These are phyloP conservation scores for Coemansia sp. DNA, from an alignment of 192 early-diverging fungal species.

Conservation along the genomic window DNA sequence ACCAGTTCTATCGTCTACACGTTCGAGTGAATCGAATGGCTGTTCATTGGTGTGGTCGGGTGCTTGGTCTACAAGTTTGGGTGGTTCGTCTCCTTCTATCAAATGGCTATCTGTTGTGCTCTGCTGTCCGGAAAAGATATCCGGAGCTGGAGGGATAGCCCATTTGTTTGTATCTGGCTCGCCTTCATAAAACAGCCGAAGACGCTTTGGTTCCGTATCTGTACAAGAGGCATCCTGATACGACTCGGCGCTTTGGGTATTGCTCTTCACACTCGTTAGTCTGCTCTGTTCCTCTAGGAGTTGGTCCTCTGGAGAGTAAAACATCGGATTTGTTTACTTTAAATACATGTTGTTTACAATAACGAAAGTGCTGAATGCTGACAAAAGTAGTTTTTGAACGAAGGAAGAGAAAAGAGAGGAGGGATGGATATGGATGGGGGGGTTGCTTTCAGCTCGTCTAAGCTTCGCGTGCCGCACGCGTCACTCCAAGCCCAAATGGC, in stretches of 20 bases:
- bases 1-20: background rate
- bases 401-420: background rate
- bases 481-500: too few species aligned
- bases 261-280: constrained; percentile 6
- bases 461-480: too few species aligned
- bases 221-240: background rate
- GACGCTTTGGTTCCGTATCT: constrained; percentile 15
- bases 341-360: constrained; percentile 7
- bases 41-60: background rate
- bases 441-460: too few species aligned
- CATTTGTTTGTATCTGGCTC: constrained; percentile 50
- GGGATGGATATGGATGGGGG: background rate
- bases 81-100: background rate
- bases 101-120: background rate
- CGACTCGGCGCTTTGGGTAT: background rate
- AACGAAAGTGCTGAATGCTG: background rate
- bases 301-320: constrained; percentile 41
- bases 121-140: constrained; percentile 15
- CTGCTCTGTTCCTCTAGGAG: constrained; percentile 19
- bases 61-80: background rate
- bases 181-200: constrained; percentile 39
- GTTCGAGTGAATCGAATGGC: background rate
- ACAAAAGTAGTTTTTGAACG: background rate
- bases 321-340: background rate
- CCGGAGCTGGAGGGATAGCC: constrained; percentile 38